Evolutionary conservation across 208 protist genomes (phyloP), one percentile per base, ranked within the genome.

Genomic region (Porcisia hertigi): DNA sequence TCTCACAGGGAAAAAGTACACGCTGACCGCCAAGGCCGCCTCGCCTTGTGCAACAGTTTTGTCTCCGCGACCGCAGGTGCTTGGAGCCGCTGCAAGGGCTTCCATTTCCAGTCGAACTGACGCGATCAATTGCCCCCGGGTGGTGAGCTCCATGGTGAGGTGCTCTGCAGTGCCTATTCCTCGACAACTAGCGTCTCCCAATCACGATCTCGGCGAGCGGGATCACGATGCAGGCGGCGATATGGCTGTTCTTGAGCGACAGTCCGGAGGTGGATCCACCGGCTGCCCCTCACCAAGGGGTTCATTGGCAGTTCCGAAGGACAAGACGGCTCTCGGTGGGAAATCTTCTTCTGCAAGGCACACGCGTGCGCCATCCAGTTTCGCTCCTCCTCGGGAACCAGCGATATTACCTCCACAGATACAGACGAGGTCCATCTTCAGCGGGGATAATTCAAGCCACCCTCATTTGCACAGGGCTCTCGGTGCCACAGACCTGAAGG

Each of bases 401-500:
- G 18, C 41, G 45, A 18, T 16, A 41, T 14, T 41, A 2, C 23
- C 41, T 8, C 7, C 16, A 49, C 41, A 47, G 23, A 25, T 6
- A 34, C 14, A 36, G 14, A 2, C 41, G 39, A 12, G 58, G 23
- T 0, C 34, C 43, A 14, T 53, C 49, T 25, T 2, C n/a, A 1
- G 70, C 71, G 71, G 5, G 62, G 11, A 7, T 20, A 2, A 67
- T 67, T 34, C 23, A 34, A 25, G 62, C 62, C 41, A 6, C 3
- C 4, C 18, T 47, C 11, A 52, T 14, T 49, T 20, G 18, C 9
- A 20, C 25, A 67, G 9, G 62, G 2, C 39, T n/a, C 23, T 36
- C 16, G 59, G 64, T 25, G 41, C 62, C 1, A 76, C 64, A 2
- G 77, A 69, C 53, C 49, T 77, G 43, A 64, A 60, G 1, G 71